Evolutionary conservation across 148 eudicot species (phyloP).

Genomic region (Persicaria maculosa): DNA sequence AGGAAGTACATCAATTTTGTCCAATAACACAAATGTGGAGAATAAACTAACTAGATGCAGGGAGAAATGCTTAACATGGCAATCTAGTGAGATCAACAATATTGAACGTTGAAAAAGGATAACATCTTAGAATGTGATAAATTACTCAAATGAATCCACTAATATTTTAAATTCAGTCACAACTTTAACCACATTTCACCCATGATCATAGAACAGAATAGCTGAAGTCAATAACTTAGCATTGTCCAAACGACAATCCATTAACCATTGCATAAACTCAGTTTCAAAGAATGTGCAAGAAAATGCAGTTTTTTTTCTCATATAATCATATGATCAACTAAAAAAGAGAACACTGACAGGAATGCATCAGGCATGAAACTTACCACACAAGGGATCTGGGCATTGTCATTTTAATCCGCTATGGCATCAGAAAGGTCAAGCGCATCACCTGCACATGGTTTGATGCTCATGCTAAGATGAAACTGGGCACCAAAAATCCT

Average conservation of each 20-base stretch:
- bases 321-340: neutral
- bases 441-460: slow-evolving; percentile 57
- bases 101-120: neutral
- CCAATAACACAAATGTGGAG: too few relatives aligned
- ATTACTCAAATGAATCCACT: neutral
- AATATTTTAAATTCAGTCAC: neutral
- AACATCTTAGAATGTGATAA: neutral
- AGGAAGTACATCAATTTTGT: too few relatives aligned
- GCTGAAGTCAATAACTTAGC: too few relatives aligned
- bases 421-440: slow-evolving; percentile 98
- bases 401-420: slow-evolving; percentile 81
- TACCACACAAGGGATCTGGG: slow-evolving; percentile 78
- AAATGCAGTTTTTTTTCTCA: too few relatives aligned
- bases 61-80: too few relatives aligned
- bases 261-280: too few relatives aligned
- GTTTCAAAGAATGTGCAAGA: too few relatives aligned
- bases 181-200: neutral
- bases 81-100: neutral
- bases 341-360: neutral
- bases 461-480: neutral
- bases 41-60: too few relatives aligned
- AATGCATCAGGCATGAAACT: slow-evolving; percentile 10
- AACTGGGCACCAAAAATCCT: too few relatives aligned
- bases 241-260: too few relatives aligned
- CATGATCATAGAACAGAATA: slow-evolving; percentile 6